Percentiles rank a stretch among this genome's conserved stretches.
Conservation (phyloP, 2,329 filamentous ascomycete genomes). For the Sordariomycetes sp. region DNA sequence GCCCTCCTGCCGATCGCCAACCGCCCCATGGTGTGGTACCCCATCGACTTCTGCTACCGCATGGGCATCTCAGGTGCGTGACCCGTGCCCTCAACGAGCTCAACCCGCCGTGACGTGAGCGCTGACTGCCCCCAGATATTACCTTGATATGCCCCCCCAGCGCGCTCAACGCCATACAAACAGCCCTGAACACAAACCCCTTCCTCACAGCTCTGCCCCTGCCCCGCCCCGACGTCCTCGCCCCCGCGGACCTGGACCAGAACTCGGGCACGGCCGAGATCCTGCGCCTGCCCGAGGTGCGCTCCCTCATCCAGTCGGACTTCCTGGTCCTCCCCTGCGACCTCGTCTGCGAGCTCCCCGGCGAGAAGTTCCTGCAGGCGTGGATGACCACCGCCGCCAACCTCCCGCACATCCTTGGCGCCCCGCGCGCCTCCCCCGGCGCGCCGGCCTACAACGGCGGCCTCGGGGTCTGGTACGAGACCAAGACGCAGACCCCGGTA, state of each 20-base stretch:
- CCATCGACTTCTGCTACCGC: constrained; percentile 74
- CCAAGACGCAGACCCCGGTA: constrained; percentile 58
- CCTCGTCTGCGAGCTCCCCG: constrained; percentile 79
- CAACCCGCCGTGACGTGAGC: neutral
- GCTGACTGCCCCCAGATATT: constrained; percentile 36
- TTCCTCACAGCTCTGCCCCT: constrained; percentile 63
- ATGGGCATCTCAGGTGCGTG: constrained; percentile 63
- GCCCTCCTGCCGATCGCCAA: constrained; percentile 76
- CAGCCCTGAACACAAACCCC: constrained; percentile 67
- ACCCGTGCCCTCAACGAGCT: neutral
- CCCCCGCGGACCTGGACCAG: constrained; percentile 64
- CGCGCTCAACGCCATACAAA: constrained; percentile 55
- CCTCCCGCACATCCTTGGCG: constrained; percentile 49
- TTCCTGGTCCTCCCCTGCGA: constrained; percentile 91
- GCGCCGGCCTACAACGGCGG: constrained; percentile 53
- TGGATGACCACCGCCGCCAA: constrained; percentile 83
- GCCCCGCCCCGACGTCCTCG: constrained; percentile 64
- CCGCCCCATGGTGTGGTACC: constrained; percentile 83
- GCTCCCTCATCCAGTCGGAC: constrained; percentile 67
- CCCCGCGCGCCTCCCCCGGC: constrained; percentile 25
- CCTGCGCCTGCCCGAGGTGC: constrained; percentile 73
- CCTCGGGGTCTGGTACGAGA: constrained; percentile 84
- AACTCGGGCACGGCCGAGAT: constrained; percentile 87
- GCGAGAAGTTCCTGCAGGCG: constrained; percentile 71
- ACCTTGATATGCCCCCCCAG: constrained; percentile 54